Base-by-base conservation (phyloP, 441 rosid species). In the Flueggea neowawraea region DNA sequence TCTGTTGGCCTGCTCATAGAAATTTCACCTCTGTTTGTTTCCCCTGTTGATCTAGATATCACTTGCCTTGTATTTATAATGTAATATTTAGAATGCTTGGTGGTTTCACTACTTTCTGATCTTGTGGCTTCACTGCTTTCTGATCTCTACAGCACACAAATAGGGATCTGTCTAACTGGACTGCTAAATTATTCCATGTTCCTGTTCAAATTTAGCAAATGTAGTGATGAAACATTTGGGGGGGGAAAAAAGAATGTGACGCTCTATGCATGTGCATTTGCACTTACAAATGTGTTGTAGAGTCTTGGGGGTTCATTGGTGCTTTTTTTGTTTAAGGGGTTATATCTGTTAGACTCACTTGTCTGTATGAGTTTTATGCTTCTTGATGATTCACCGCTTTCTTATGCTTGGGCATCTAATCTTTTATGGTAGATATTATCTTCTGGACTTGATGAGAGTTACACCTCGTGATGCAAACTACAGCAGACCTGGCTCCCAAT, bases 391-490 rank as follows among this genome's bases (percentile, higher is more conserved):
- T 65, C 16, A 56, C n/a, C 14, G 12, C 17, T 44, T 48, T 55
- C 6, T 57, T 54, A 14, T 60, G n/a, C 28, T 22, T 22, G 28
- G 28, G 50, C 50, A 10, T 47, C 12, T 47, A 47, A 47, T 47
- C 12, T 6, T 47, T 43, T 49, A 67, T 58, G 62, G 41, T 67
- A 90, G 96, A 80, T 98, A 91, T 72, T 96, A 96, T 80, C 97
- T 96, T 58, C 84, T 96, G 71, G 99, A 96, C 76, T 82, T 96
- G 88, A 93, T 96, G 99, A 91, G 99, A 84, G 99, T 87, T 61
- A 94, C 98, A 10, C 99, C 98, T 31, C 99, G 99, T 59, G 99
- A 96, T 89, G 91, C 98, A 63, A 96, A 96, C 82, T 86, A 80
- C 69, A 82, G 78, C 14, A 96, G 98, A 58, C 89, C 91, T 64